A percentile compares a stretch with the other conserved stretches of the same genome.
These are phyloP conservation scores for Salix arbutifolia DNA, from an alignment of 345 rosid species.

Conservation along the genomic window DNA sequence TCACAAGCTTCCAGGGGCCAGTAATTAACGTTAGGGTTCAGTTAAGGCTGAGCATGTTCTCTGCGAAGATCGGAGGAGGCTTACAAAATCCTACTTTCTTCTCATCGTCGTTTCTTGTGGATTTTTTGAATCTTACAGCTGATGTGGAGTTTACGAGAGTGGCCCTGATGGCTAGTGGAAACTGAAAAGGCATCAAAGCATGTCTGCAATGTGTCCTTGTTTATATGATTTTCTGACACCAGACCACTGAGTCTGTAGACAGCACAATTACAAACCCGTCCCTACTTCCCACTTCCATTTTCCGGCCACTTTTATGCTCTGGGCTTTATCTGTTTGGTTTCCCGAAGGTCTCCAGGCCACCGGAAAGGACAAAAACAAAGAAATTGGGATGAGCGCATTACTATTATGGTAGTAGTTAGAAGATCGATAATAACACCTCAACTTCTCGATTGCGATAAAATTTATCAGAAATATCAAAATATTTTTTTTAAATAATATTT, in stretches of 20 bases:
- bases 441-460: too few relatives aligned
- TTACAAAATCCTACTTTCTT: not conserved
- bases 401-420: rapidly evolving
- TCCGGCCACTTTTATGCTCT: not conserved
- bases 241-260: not conserved
- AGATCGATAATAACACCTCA: too few relatives aligned
- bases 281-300: not conserved
- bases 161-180: conserved; percentile 13
- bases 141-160: not conserved
- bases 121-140: not conserved
- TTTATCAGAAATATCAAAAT: too few relatives aligned
- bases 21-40: not conserved
- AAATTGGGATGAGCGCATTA: too few relatives aligned
- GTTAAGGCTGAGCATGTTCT: not conserved
- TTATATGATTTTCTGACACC: conserved; percentile 25
- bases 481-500: too few relatives aligned
- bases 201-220: conserved; percentile 14
- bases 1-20: not conserved
- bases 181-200: conserved; percentile 17
- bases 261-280: not conserved
- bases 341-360: too few relatives aligned
- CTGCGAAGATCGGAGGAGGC: not conserved
- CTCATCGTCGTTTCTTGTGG: not conserved
- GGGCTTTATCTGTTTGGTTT: not conserved
- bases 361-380: too few relatives aligned